Base-by-base conservation (phyloP, 2,329 filamentous ascomycete species). In the Magnaporthiopsis rhizophila region DNA sequence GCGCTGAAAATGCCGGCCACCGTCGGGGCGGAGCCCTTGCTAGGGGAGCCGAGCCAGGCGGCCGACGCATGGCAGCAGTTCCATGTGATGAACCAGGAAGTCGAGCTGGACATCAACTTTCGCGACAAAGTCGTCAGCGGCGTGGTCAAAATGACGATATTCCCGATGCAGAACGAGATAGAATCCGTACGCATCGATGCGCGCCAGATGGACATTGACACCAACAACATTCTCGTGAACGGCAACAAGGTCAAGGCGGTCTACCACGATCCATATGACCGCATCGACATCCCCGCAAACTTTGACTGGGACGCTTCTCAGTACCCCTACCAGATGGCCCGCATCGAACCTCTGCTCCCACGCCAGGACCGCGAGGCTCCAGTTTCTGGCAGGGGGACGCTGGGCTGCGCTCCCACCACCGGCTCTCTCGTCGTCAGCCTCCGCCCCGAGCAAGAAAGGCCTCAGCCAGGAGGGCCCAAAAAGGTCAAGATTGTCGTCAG, bases 31-130 rank as follows among this genome's bases (percentile, higher is more conserved):
- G 63, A 64, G 21, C 18, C 21, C 45, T 62, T 65, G 56, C 67
- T 66, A 6, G 65, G 64, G 21, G 63, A 65, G 26, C 36, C 36
- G 3, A 36, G 62, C n/a, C 65, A 65, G 12, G 65, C 66, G 9
- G 65, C 69, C 15, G 69, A 69, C 56, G 5, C 18, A 18, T 60
- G 58, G 58, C 75, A 76, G 56, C 72, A 73, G 59, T 83, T 79
- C 67, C 72, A 83, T 57, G 79, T 98, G 65, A 83, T 91, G 64
- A 89, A 92, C 77, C 94, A 98, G 77, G 90, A 91, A 74, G 88
- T 99, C 62, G 89, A 92, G 71, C 81, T 99, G 66, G 93, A 98
- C 71, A 82, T 99, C 73, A 90, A 96, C 77, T 96, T 99, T 74
- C 83, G 85, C 68, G 85, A 85, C 64, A 89, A 88, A 75, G 84